These are phyloP conservation scores for Pseudogymnoascus sp. DNA, from an alignment of 2,329 filamentous ascomycete species.

Conservation along the genomic window DNA sequence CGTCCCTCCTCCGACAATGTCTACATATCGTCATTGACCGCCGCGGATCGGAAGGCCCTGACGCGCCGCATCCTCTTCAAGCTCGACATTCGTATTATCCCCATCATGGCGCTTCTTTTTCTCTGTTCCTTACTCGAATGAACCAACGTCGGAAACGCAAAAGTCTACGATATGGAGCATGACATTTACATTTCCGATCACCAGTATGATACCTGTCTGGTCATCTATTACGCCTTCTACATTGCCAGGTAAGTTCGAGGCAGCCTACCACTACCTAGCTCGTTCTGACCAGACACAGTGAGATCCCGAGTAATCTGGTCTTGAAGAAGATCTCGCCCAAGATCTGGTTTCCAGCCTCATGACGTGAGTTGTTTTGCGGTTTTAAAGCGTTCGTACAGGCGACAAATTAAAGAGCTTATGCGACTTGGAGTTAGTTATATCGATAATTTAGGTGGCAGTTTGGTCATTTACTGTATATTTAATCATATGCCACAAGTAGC, in stretches of 20 bases:
- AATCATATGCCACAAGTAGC: too few relatives aligned
- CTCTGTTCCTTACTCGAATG: slow-evolving; percentile 58
- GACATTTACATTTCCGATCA: slow-evolving; percentile 49
- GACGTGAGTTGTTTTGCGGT: too few relatives aligned
- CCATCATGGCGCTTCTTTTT: slow-evolving; percentile 54
- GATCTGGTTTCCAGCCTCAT: too few relatives aligned
- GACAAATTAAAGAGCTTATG: too few relatives aligned
- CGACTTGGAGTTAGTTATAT: too few relatives aligned
- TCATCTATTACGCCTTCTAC: slow-evolving; percentile 58
- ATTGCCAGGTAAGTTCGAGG: slow-evolving; percentile 39
- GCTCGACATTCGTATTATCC: slow-evolving; percentile 49
- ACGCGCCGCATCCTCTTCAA: slow-evolving; percentile 41
- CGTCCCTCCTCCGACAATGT: background rate
- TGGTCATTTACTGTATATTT: too few relatives aligned
- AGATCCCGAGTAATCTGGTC: slow-evolving; percentile 43
- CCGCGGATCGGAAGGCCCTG: slow-evolving; percentile 20
- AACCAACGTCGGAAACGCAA: slow-evolving; percentile 66
- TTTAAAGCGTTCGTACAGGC: too few relatives aligned
- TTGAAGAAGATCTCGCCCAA: slow-evolving; percentile 45
- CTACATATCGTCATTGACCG: background rate
- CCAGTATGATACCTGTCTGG: slow-evolving; percentile 56
- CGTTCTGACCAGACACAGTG: background rate
- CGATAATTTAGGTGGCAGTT: too few relatives aligned
- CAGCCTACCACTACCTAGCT: too few relatives aligned
- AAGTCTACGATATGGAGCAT: slow-evolving; percentile 51